Base-by-base conservation (phyloP, 75 land plant genomes). In the Chamaecyparis obtusa region DNA sequence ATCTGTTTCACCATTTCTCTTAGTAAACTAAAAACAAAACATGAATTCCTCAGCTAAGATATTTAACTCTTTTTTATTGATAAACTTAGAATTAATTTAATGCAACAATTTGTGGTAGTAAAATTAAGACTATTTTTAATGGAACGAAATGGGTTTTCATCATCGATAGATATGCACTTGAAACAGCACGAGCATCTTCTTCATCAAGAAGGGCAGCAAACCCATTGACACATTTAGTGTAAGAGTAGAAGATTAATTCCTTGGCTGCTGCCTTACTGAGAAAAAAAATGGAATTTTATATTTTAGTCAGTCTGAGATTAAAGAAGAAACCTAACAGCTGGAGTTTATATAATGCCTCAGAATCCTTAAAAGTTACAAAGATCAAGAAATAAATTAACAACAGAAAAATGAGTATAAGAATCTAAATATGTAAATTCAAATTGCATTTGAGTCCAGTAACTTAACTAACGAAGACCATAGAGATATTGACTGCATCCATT, bases 131-230 rank as follows among this genome's bases (percentile, higher is more conserved):
- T 67, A 67, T 21, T 67, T 67, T 67, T 67, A 67, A 67, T 6
- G 21, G 71, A 67, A 67, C 7, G 48, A 19, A 64, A 24, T 69
- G 30, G 32, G n/a, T 69, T 24, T 9, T 77, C 43, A 16, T 21
- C 15, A 37, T 14, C 24, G 4, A 24, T 37, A 77, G 27, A 46
- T 19, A 79, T 79, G 11, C 88, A 88, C 91, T 55, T 82, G 88
- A 39, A 17, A 93, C 36, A 19, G 83, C 87, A 5, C 17, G 36
- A 13, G 86, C 94, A 0, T 88, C 72, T 46, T 89, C 88, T 16
- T 90, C 88, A 17, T 90, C 89, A 21, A 91, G 88, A 54, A 30
- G 30, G 1, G 94, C 94, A 87, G 94, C 91, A 89, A 93, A 93
- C 5, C 93, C 94, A 67, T 91, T 90, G 48, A 93, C 83, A 36